These are phyloP conservation scores for Daedalea quercina DNA, from an alignment of 768 basidiomycete species.

Conservation along the genomic window DNA sequence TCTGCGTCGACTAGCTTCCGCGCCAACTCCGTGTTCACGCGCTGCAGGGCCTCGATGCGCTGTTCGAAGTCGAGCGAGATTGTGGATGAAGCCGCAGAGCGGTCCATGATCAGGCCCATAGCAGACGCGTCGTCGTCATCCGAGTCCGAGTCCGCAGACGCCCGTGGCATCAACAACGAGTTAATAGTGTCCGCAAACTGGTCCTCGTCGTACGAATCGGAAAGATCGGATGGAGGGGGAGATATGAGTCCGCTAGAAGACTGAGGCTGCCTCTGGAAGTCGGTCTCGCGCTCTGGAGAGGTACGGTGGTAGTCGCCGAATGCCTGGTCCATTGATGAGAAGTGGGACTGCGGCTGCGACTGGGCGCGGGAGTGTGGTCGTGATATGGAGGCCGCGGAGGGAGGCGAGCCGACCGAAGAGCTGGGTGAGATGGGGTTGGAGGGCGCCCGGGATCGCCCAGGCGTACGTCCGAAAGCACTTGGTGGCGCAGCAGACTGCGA, in stretches of 20 bases:
- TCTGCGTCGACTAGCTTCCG: conserved; percentile 75
- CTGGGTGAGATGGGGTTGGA: conserved; percentile 56
- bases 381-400: conserved; percentile 32
- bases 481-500: conserved; percentile 28
- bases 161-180: conserved; percentile 52
- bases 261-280: conserved; percentile 2
- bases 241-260: conserved; percentile 23
- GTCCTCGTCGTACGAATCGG: conserved; percentile 28
- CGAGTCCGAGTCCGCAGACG: conserved; percentile 33
- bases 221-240: conserved; percentile 33
- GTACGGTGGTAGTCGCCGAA: conserved; percentile 35
- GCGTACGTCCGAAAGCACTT: conserved; percentile 35
- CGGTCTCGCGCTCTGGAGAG: conserved; percentile 17
- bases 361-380: conserved; percentile 64
- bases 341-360: conserved; percentile 34
- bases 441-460: conserved; percentile 52
- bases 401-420: conserved; percentile 40
- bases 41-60: conserved; percentile 64
- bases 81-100: conserved; percentile 51
- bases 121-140: conserved; percentile 46
- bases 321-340: conserved; percentile 35
- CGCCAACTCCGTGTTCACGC: conserved; percentile 67
- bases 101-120: conserved; percentile 55
- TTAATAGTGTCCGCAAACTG: conserved; percentile 41
- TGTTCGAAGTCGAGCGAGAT: conserved; percentile 70